These are phyloP conservation scores for Xylaria sp. DNA, from an alignment of 2,329 filamentous ascomycete species.

Conservation along the genomic window DNA sequence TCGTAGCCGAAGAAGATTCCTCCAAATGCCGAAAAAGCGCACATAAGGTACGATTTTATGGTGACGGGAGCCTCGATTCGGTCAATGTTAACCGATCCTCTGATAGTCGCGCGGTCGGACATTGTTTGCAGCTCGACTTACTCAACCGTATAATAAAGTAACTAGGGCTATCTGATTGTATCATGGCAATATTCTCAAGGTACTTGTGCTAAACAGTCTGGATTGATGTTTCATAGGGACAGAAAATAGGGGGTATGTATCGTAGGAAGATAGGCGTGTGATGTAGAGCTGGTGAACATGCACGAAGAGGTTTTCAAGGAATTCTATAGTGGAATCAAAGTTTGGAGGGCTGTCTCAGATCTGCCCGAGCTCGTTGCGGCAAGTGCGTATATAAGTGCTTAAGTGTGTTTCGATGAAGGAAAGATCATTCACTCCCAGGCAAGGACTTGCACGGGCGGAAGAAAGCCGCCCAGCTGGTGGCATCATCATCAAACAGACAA, in stretches of 20 bases:
- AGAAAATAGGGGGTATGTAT: conserved; percentile 6
- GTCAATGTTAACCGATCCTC: conserved; percentile 60
- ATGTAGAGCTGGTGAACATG: background rate
- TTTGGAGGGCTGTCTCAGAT: background rate
- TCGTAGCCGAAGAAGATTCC: conserved; percentile 57
- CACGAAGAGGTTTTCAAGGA: background rate
- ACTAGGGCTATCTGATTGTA: background rate
- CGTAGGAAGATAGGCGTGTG: background rate
- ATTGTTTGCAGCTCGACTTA: conserved; percentile 38
- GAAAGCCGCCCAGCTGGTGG: too few species aligned
- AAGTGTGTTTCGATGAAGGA: background rate
- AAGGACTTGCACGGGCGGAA: background rate
- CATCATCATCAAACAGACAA: background rate
- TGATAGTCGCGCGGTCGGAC: conserved; percentile 46
- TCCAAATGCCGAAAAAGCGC: conserved; percentile 50
- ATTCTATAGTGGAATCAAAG: background rate
- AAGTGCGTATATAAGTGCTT: background rate
- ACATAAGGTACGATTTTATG: conserved; percentile 60
- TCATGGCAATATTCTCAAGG: background rate
- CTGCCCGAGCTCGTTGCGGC: background rate
- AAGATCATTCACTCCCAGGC: conserved; percentile 5
- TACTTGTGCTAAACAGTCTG: conserved; percentile 13
- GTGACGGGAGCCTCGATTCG: conserved; percentile 69
- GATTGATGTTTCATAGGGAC: conserved; percentile 12
- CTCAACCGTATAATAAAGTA: background rate